Conservation (phyloP, 2,329 filamentous ascomycete genomes). For the Ascochyta rabiei region DNA sequence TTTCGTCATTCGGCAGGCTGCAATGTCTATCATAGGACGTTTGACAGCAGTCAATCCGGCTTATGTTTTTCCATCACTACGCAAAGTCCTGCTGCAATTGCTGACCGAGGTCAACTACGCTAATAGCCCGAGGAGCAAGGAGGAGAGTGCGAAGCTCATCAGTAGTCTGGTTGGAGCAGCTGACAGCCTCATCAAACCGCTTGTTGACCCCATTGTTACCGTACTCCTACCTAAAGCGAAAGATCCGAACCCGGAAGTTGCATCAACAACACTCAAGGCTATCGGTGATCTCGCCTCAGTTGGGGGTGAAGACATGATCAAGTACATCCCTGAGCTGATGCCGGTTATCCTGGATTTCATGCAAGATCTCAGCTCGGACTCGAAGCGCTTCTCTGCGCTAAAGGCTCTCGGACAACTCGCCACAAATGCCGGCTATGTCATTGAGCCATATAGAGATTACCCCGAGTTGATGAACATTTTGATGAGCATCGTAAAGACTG, state of each 20-base stretch:
- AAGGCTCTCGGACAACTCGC: constrained; percentile 90
- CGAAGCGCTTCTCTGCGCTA: constrained; percentile 89
- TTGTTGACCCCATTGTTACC: constrained; percentile 94
- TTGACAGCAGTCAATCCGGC: constrained; percentile 91
- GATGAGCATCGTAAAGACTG: constrained; percentile 91
- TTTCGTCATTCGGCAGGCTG: constrained; percentile 89
- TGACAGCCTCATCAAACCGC: constrained; percentile 90
- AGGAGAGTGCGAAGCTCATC: constrained; percentile 92
- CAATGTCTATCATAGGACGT: constrained; percentile 94
- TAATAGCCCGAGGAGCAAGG: constrained; percentile 90
- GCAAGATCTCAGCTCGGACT: constrained; percentile 89
- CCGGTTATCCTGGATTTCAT: constrained; percentile 91
- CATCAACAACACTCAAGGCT: constrained; percentile 91
- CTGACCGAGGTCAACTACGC: constrained; percentile 96
- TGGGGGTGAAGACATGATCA: constrained; percentile 90
- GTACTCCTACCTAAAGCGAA: constrained; percentile 92
- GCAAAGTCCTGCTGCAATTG: constrained; percentile 94
- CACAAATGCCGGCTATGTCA: constrained; percentile 97
- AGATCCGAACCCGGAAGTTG: constrained; percentile 84
- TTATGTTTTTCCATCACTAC: constrained; percentile 93
- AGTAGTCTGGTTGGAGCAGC: constrained; percentile 93
- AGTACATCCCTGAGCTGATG: constrained; percentile 92
- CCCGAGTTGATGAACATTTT: constrained; percentile 91
- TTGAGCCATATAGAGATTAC: constrained; percentile 93
- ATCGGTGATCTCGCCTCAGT: constrained; percentile 94